Evolutionary conservation across 441 rosid species (phyloP).

Genomic region (Erodium texanum): DNA sequence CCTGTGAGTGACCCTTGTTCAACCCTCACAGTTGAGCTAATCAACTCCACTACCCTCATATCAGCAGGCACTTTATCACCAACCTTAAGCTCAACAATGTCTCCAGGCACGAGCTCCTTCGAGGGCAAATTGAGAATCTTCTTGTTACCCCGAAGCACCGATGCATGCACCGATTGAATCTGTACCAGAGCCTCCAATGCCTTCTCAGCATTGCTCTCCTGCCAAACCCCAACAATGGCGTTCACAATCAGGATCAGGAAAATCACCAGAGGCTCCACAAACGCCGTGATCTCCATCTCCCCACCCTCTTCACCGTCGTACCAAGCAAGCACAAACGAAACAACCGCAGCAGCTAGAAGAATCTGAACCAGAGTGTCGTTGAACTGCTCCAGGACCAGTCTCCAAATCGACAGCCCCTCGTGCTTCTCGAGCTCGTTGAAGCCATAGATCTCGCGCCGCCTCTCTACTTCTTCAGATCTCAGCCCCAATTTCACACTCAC

Average conservation of each 20-base stretch:
- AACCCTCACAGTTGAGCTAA: slow-evolving; percentile 37
- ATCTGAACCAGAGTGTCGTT: slow-evolving; percentile 36
- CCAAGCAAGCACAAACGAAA: slow-evolving; percentile 37
- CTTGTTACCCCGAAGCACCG: slow-evolving; percentile 30
- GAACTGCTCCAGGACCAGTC: slow-evolving; percentile 32
- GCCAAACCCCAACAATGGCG: slow-evolving; percentile 41
- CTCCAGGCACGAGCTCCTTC: slow-evolving; percentile 36
- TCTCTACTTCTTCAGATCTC: slow-evolving; percentile 18
- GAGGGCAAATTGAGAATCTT: slow-evolving; percentile 25
- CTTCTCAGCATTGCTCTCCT: slow-evolving; percentile 40
- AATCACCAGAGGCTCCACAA: slow-evolving; percentile 40
- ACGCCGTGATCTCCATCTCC: slow-evolving; percentile 37
- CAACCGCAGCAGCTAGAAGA: slow-evolving; percentile 28
- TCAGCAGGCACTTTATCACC: slow-evolving; percentile 43
- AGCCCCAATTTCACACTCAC: slow-evolving; percentile 24
- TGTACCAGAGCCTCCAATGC: slow-evolving; percentile 37
- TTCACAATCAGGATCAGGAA: slow-evolving; percentile 37
- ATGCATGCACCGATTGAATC: slow-evolving; percentile 40
- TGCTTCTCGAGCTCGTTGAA: slow-evolving; percentile 34
- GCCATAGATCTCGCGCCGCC: slow-evolving; percentile 25
- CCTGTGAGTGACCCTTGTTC: slow-evolving; percentile 44
- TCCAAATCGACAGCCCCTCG: slow-evolving; percentile 29
- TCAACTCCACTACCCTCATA: slow-evolving; percentile 33
- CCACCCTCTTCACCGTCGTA: slow-evolving; percentile 31
- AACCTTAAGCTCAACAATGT: slow-evolving; percentile 36